Evolutionary conservation across 208 protist genomes (phyloP).

Genomic region (Crithidia fasciculata): DNA sequence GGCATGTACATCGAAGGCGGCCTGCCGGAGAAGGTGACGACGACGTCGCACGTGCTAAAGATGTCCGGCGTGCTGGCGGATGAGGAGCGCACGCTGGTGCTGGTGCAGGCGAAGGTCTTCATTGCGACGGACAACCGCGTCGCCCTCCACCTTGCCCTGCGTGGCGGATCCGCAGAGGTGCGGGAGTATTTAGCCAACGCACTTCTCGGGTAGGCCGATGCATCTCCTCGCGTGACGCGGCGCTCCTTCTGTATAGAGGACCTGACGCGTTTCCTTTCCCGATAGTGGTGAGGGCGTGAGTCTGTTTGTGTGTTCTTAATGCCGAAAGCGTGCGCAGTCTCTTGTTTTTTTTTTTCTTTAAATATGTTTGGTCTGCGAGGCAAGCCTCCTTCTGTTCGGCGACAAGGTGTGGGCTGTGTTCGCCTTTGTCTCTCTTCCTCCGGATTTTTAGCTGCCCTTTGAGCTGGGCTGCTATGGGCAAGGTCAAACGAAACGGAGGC

Average conservation of each 20-base stretch:
- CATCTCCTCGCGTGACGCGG: background rate
- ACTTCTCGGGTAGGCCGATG: constrained; percentile 52
- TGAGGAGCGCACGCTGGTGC: constrained; percentile 57
- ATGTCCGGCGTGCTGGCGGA: constrained; percentile 82
- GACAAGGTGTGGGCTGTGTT: background rate
- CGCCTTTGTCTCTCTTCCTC: background rate
- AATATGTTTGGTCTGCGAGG: constrained; percentile 1
- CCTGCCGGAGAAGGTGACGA: constrained; percentile 74
- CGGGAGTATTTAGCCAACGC: constrained; percentile 79
- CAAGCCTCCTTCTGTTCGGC: too few species aligned
- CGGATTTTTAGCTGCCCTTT: too few species aligned
- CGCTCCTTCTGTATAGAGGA: too few species aligned
- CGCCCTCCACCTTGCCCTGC: constrained; percentile 79
- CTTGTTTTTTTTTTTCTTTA: constrained; percentile 1
- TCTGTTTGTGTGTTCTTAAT: background rate
- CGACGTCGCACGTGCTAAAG: constrained; percentile 73
- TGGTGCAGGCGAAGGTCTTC: constrained; percentile 82
- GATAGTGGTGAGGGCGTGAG: constrained; percentile 2
- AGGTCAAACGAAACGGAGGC: too few species aligned
- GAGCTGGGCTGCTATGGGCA: too few species aligned
- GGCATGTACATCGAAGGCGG: constrained; percentile 82
- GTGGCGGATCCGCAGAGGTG: constrained; percentile 64
- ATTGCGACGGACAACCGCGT: constrained; percentile 73
- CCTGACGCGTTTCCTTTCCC: too few species aligned
- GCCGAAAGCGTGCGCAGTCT: background rate